These are phyloP conservation scores for Diphasiastrum complanatum DNA, from an alignment of 83 land plant genomes.

Conservation along the genomic window DNA sequence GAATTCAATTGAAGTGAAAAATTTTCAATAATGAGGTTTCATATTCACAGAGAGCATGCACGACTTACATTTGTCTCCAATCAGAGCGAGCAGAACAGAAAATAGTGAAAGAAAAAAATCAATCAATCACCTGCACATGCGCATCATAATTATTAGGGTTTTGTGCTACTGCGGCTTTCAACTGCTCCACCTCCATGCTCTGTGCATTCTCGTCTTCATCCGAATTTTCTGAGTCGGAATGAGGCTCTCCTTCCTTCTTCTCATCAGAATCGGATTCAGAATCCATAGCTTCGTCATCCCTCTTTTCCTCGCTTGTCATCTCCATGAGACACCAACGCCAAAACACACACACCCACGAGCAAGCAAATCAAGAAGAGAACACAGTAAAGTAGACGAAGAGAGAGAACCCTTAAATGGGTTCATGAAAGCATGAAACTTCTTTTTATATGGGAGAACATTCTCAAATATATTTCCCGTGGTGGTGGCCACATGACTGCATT, in stretches of 20 bases:
- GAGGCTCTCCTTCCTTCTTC: too few relatives aligned
- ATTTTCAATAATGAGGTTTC: too few relatives aligned
- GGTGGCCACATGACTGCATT: too few relatives aligned
- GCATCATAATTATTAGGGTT: slow-evolving; percentile 53
- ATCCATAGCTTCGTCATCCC: background rate
- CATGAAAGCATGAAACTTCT: too few relatives aligned
- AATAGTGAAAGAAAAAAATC: background rate
- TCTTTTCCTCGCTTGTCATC: background rate
- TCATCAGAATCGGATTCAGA: slow-evolving; percentile 32
- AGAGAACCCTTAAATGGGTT: too few relatives aligned
- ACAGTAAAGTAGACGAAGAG: too few relatives aligned
- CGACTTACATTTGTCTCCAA: too few relatives aligned
- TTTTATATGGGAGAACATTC: too few relatives aligned
- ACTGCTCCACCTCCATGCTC: slow-evolving; percentile 23
- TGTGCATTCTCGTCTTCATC: slow-evolving; percentile 33
- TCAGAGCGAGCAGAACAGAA: too few relatives aligned
- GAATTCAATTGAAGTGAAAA: too few relatives aligned
- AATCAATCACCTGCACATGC: slow-evolving; percentile 37
- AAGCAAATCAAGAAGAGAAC: background rate
- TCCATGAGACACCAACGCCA: background rate
- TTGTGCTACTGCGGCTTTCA: slow-evolving; percentile 24
- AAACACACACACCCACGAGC: background rate
- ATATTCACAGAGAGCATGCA: too few relatives aligned
- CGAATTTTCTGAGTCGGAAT: slow-evolving; percentile 8
- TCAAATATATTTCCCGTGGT: too few relatives aligned